Percentiles rank a stretch among this genome's conserved stretches.
Conservation (phyloP, 805 yeast species). For the Ogataea henricii region DNA sequence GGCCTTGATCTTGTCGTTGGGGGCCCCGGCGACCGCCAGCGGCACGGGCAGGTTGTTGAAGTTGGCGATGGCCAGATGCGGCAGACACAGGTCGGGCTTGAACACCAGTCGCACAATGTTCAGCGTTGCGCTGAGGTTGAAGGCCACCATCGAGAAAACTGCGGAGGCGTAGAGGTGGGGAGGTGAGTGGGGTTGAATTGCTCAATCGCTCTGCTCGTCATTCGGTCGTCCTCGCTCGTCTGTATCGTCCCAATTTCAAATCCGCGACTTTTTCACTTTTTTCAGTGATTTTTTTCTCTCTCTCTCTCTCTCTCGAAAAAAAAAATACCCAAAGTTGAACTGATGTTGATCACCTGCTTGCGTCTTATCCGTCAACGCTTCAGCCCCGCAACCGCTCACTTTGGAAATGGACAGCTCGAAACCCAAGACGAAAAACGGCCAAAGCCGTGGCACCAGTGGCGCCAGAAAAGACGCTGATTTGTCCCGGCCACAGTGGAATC, state of each 20-base stretch:
- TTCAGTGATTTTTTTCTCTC: background rate
- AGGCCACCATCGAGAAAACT: conserved; percentile 4
- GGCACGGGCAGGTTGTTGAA: conserved; percentile 35
- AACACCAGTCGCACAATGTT: conserved; percentile 60
- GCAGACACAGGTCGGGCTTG: conserved; percentile 70
- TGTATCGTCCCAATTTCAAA: too few species aligned
- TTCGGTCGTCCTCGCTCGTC: too few species aligned
- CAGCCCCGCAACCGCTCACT: too few species aligned
- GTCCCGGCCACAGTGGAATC: conserved; percentile 4
- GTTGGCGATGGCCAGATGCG: conserved; percentile 64
- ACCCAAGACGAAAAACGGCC: background rate
- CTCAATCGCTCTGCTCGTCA: too few species aligned
- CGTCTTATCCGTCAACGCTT: too few species aligned
- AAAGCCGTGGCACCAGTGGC: background rate
- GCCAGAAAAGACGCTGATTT: too few species aligned
- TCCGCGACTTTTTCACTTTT: background rate
- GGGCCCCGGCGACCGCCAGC: conserved; percentile 21
- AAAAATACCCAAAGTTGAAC: too few species aligned
- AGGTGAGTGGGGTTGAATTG: background rate
- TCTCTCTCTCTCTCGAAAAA: background rate
- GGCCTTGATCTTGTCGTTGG: conserved; percentile 55
- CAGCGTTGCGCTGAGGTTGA: conserved; percentile 74
- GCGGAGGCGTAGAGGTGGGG: background rate
- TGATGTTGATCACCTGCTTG: too few species aligned
- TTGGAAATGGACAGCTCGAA: background rate